Base-by-base conservation (phyloP, 2,329 filamentous ascomycete genomes). In the Rhinocladiella similis region DNA sequence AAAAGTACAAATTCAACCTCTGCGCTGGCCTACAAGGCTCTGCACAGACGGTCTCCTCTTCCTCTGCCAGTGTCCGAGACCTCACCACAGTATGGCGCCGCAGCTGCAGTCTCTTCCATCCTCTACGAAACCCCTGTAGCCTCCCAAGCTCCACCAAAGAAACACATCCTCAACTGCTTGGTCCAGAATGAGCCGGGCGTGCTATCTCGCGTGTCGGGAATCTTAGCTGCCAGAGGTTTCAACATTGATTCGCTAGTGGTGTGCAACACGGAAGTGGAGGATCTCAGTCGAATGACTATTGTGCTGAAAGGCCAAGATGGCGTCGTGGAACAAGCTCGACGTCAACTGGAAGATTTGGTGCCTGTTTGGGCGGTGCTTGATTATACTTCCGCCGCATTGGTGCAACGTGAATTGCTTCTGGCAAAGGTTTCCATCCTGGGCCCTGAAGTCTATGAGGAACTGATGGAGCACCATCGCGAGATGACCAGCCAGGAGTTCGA, bases 181-280 rank as follows among this genome's bases (percentile, higher is more conserved):
- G 94, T 99, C 59, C 94, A 99, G 77, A 99, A 99, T 78, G 94
- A 99, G 80, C 94, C 94, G 12, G 94, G 94, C 78, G 94, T 99
- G 55, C 81, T 99, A 56, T 97, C 93, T 50, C 91, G 94, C 59
- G 90, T 99, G 9, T 97, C 94, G 1, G 94, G 94, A 53, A 97
- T 99, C 70, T 81, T 99, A 33, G 94, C 94, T 12, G 94, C 94
- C 42, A 86, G 94, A 57, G 94, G 94, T 64, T 99, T 99, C 85
- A 99, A 99, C 80, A 99, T 99, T 69, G 94, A 99, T 82, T 96
- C 90, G 53, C 81, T 99, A 62, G 94, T 99, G 53, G 94, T 99
- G 60, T 99, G 94, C 80, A 94, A 90, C 75, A 99, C 94, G 61
- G 94, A 99, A 76, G 92, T 99, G 22, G 90, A 93, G 67, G 94